Evolutionary conservation across 768 basidiomycete genomes (phyloP).

Genomic region (Kwoniella botswanensis): DNA sequence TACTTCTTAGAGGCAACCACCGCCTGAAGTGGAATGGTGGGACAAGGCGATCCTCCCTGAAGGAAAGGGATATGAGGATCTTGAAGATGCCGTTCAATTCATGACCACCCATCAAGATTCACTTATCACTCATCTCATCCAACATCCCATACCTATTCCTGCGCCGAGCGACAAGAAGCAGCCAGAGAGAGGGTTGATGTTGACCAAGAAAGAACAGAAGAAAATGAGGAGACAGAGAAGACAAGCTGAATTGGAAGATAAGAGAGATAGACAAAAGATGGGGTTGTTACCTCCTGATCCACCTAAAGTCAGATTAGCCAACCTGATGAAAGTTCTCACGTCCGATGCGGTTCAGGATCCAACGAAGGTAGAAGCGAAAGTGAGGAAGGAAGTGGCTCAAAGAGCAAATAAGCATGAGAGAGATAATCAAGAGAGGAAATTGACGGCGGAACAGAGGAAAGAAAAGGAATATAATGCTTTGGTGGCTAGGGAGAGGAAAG

Average conservation of each 20-base stretch:
- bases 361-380: conserved; percentile 93
- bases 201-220: conserved; percentile 97
- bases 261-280: conserved; percentile 93
- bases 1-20: conserved; percentile 70
- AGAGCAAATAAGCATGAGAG: conserved; percentile 88
- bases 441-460: conserved; percentile 84
- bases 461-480: conserved; percentile 89
- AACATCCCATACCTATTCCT: conserved; percentile 96
- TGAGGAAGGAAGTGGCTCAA: conserved; percentile 88
- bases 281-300: conserved; percentile 92
- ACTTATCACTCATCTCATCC: conserved; percentile 86
- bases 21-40: conserved; percentile 97
- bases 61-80: conserved; percentile 74
- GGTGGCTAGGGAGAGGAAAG: conserved; percentile 83
- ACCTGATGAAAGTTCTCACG: conserved; percentile 96
- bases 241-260: conserved; percentile 88
- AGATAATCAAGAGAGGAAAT: conserved; percentile 88
- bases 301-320: conserved; percentile 93
- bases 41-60: conserved; percentile 82
- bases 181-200: conserved; percentile 80
- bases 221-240: conserved; percentile 91
- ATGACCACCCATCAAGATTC: conserved; percentile 65
- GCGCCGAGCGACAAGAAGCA: conserved; percentile 80
- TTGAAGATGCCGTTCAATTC: conserved; percentile 67
- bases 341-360: conserved; percentile 97